A percentile compares a stretch with the other conserved stretches of the same genome.
Conservation (phyloP, 441 rosid genomes). For the Mallotus japonicus region DNA sequence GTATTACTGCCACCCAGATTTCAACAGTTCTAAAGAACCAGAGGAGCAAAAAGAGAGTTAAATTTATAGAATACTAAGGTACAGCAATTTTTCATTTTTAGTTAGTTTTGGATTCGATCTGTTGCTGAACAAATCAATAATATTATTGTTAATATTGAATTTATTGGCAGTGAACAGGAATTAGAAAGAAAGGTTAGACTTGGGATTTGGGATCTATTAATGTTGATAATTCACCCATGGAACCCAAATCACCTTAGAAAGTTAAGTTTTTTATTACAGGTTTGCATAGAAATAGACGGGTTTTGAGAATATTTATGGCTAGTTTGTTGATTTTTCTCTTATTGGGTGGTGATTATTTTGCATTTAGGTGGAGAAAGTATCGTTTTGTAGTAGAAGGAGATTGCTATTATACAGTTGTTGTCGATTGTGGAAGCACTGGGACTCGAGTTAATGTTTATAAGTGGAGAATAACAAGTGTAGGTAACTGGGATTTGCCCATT, state of each 20-base stretch:
- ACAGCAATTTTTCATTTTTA: neutral
- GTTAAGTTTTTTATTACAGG: slow-evolving; percentile 28
- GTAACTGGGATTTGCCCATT: slow-evolving; percentile 31
- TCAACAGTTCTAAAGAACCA: neutral
- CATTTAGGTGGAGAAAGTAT: slow-evolving; percentile 22
- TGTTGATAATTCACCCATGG: slow-evolving; percentile 34
- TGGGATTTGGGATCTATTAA: slow-evolving; percentile 18
- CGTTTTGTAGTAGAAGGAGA: slow-evolving; percentile 14
- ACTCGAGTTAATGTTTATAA: slow-evolving; percentile 52
- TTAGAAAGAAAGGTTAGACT: neutral
- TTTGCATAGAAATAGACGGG: slow-evolving; percentile 24
- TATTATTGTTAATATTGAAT: neutral
- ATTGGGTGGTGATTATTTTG: slow-evolving; percentile 28
- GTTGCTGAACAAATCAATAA: neutral
- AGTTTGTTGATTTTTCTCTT: slow-evolving; percentile 28
- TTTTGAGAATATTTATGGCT: slow-evolving; percentile 21
- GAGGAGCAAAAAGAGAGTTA: neutral
- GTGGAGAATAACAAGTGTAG: slow-evolving; percentile 36
- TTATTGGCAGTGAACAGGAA: neutral
- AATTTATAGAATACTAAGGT: neutral
- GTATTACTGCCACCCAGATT: neutral
- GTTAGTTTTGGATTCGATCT: neutral
- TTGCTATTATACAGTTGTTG: slow-evolving; percentile 40
- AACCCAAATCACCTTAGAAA: slow-evolving; percentile 54
- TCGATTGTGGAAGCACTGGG: slow-evolving; percentile 71